Conservation (phyloP, 495 filamentous ascomycete genomes). For the Penicillium crystallinum region DNA sequence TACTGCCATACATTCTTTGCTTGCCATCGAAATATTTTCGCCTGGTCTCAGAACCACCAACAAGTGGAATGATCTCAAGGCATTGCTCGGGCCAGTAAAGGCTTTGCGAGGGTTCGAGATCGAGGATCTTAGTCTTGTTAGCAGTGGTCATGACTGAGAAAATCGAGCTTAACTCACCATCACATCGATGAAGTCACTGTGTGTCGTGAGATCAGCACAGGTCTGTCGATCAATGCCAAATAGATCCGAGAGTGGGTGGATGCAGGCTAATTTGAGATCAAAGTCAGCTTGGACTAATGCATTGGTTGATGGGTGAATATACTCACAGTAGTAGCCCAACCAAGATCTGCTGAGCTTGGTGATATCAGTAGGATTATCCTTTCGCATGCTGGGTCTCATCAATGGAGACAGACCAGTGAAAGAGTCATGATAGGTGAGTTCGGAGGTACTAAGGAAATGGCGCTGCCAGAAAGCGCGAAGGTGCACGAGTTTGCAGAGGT, state of each 20-base stretch:
- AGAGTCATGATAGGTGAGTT: slow-evolving; percentile 22
- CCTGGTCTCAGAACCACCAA: not conserved
- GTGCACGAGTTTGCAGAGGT: slow-evolving; percentile 23
- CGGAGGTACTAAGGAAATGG: slow-evolving; percentile 25
- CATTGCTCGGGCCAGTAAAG: slow-evolving; percentile 25
- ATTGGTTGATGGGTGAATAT: too few species aligned
- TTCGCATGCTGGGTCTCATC: slow-evolving; percentile 17
- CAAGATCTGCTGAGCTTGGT: slow-evolving; percentile 18
- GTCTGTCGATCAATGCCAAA: slow-evolving; percentile 14
- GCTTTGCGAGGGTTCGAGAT: slow-evolving; percentile 11
- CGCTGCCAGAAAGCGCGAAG: slow-evolving; percentile 38
- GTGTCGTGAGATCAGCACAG: slow-evolving; percentile 26
- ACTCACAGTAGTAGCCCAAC: slow-evolving; percentile 38
- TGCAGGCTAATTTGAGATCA: slow-evolving; percentile 21
- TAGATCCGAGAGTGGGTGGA: slow-evolving; percentile 25
- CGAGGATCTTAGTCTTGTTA: slow-evolving; percentile 18
- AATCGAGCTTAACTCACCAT: slow-evolving; percentile 15
- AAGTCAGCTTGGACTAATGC: not conserved
- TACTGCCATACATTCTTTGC: slow-evolving; percentile 12
- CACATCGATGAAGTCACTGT: slow-evolving; percentile 15
- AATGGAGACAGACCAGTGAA: slow-evolving; percentile 14
- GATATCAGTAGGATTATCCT: not conserved
- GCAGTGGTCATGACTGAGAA: not conserved
- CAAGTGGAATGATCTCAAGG: slow-evolving; percentile 13
- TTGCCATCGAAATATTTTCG: slow-evolving; percentile 24